phyloP scores from a whole-genome alignment of 371 early-diverging fungal species.

The Mortierella sp. region DNA sequence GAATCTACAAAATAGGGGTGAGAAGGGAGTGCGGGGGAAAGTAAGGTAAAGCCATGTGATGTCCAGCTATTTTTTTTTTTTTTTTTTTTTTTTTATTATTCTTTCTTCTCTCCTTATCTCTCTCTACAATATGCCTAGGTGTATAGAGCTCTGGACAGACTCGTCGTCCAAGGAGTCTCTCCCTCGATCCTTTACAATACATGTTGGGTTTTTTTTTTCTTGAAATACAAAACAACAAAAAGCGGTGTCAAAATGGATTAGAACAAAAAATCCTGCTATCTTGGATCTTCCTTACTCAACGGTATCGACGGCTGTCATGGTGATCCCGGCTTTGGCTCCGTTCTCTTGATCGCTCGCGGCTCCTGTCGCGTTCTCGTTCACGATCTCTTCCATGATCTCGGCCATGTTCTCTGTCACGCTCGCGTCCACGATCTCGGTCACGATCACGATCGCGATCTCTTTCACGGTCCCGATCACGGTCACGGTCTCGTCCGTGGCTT shows the following conservation, averaged over 20 bases:
- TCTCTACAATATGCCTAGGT: too few species aligned
- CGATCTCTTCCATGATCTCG: conserved; percentile 16
- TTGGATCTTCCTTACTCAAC: conserved; percentile 11
- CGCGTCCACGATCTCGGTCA: neutral
- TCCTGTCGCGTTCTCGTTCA: conserved; percentile 30
- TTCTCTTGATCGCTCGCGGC: conserved; percentile 38
- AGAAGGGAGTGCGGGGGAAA: too few species aligned
- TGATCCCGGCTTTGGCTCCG: conserved; percentile 40
- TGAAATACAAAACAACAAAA: too few species aligned
- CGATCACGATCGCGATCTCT: neutral
- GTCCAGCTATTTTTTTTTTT: too few species aligned
- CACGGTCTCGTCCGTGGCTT: neutral
- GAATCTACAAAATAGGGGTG: too few species aligned
- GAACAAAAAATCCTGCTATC: conserved; percentile 3
- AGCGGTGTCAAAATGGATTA: neutral
- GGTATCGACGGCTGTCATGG: conserved; percentile 41
- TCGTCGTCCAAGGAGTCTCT: too few species aligned
- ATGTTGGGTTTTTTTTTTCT: too few species aligned
- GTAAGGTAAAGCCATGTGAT: too few species aligned
- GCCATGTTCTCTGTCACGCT: neutral
- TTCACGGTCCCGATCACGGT: neutral
- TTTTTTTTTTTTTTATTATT: too few species aligned
- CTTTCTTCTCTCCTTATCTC: too few species aligned
- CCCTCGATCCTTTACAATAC: too few species aligned
- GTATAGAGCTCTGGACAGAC: too few species aligned